Evolutionary conservation across 306 rosid genomes (phyloP).

Genomic region (Luffa acutangula): DNA sequence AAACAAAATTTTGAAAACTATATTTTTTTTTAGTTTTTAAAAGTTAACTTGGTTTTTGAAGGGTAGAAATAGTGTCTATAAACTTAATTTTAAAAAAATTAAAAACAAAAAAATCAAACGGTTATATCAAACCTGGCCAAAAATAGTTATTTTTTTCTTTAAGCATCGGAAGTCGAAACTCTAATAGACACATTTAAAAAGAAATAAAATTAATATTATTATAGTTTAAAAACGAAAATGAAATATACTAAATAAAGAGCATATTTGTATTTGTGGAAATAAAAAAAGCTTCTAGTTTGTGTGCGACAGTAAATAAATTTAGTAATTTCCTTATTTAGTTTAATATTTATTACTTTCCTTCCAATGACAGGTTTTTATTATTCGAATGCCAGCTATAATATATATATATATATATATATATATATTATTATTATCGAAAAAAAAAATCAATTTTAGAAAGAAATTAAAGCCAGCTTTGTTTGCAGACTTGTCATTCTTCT

Average conservation of each 20-base stretch:
- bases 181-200: no score
- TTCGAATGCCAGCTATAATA: constrained; percentile 1
- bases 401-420: neutral
- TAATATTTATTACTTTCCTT: neutral
- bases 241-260: neutral
- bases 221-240: no score
- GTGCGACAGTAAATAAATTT: neutral
- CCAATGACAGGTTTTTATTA: neutral
- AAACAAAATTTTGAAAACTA: no score
- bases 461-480: neutral
- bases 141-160: no score
- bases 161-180: no score
- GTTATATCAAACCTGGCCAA: no score
- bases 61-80: no score
- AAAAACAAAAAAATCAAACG: no score
- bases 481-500: constrained; percentile 14
- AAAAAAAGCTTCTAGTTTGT: neutral
- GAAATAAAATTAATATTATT: no score
- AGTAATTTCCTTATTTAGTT: constrained; percentile 8
- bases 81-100: no score
- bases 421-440: neutral
- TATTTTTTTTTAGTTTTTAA: no score
- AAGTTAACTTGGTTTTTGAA: no score
- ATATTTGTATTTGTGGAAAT: neutral
- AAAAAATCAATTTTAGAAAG: neutral